phyloP scores from a whole-genome alignment of 2,329 filamentous ascomycete species.

The Monosporascus sp. region DNA sequence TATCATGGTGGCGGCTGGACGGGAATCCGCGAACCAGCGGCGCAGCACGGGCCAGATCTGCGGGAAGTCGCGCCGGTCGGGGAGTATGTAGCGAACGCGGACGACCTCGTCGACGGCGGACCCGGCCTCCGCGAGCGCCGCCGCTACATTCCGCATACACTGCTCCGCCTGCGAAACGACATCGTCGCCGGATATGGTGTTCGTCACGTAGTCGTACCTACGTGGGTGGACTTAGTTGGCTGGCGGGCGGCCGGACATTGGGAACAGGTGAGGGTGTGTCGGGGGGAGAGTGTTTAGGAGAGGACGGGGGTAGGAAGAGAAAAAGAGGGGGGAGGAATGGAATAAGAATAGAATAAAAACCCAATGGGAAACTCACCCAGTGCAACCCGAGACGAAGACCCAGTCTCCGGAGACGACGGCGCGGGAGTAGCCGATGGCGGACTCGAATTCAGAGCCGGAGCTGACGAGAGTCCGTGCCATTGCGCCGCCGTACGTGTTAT shows the following conservation, averaged over 20 bases:
- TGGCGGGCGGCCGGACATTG: not conserved
- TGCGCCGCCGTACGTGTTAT: not conserved
- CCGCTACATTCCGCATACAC: conserved; percentile 40
- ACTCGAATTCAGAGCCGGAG: conserved; percentile 47
- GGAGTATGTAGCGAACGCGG: conserved; percentile 47
- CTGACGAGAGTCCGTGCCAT: conserved; percentile 37
- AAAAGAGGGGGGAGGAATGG: not conserved
- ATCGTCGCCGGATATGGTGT: conserved; percentile 38
- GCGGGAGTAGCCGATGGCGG: conserved; percentile 48
- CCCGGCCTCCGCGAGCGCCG: conserved; percentile 39
- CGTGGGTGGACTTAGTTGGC: not conserved
- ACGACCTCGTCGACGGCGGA: conserved; percentile 41
- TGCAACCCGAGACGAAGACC: conserved; percentile 50
- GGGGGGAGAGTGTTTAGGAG: no score
- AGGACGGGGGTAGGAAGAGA: not conserved
- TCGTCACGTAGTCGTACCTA: conserved; percentile 47
- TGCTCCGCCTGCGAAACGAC: conserved; percentile 42
- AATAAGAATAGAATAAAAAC: not conserved
- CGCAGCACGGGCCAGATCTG: conserved; percentile 44
- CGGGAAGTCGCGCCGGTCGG: conserved; percentile 40
- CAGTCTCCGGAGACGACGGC: conserved; percentile 46
- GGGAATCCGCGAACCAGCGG: conserved; percentile 43
- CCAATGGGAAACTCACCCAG: conserved; percentile 32
- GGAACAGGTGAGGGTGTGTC: not conserved
- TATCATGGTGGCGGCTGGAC: conserved; percentile 49